phyloP scores from a whole-genome alignment of 306 rosid genomes.

The Pachyrhizus erosus region DNA sequence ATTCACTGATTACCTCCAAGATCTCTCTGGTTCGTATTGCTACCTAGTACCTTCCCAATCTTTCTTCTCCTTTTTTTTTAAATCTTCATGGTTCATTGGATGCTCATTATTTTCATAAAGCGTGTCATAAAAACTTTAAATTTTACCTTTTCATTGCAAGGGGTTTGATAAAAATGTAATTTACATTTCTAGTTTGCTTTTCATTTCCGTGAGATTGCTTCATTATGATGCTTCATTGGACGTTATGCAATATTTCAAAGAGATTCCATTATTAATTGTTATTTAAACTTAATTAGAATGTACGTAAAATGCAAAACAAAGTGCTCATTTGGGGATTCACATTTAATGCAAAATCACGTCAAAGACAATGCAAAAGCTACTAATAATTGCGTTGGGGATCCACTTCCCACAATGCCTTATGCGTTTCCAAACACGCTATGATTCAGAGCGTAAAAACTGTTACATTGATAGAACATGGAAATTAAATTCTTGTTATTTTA shows the following conservation, averaged over 20 bases:
- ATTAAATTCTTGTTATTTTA: neutral
- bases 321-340: too few species aligned
- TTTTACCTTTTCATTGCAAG: too few species aligned
- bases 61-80: neutral
- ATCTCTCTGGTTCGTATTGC: conserved; percentile 4
- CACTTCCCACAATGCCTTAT: too few species aligned
- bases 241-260: neutral
- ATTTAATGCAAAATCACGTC: too few species aligned
- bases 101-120: neutral
- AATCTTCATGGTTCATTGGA: neutral
- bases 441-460: neutral
- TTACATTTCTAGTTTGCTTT: too few species aligned
- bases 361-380: too few species aligned
- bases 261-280: too few species aligned
- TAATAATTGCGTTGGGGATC: too few species aligned
- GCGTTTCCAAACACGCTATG: too few species aligned
- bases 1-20: neutral
- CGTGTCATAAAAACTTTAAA: neutral
- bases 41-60: neutral
- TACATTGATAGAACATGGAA: neutral
- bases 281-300: neutral
- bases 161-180: too few species aligned
- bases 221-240: neutral
- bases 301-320: too few species aligned
- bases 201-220: neutral